phyloP scores from a whole-genome alignment of 164 flowering plant genomes.

The Macadamia integrifolia region DNA sequence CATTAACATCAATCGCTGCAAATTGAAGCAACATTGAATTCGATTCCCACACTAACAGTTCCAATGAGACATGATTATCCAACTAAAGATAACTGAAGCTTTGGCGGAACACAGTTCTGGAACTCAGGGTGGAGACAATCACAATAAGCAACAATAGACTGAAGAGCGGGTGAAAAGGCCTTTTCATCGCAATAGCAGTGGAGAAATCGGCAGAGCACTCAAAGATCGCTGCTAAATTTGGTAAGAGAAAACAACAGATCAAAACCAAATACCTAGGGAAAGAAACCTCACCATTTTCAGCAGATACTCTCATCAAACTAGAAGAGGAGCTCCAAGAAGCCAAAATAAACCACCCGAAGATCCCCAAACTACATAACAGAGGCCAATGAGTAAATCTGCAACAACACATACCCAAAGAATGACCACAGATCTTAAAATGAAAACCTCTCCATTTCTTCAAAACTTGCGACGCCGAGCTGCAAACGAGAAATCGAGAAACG shows the following conservation, averaged over 20 bases:
- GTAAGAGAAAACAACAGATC: slow-evolving; percentile 8
- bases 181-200: slow-evolving; percentile 35
- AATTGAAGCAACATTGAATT: slow-evolving; percentile 59
- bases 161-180: slow-evolving; percentile 45
- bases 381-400: not conserved
- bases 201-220: slow-evolving; percentile 3
- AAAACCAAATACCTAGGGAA: not conserved
- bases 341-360: not conserved
- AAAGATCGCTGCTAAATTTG: slow-evolving; percentile 15
- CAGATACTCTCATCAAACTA: not conserved
- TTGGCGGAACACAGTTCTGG: slow-evolving; percentile 29
- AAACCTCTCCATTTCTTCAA: slow-evolving; percentile 5
- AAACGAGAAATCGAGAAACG: too few relatives aligned
- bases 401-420: not conserved
- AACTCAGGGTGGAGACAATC: slow-evolving; percentile 36
- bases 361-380: not conserved
- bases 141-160: slow-evolving; percentile 36
- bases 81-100: slow-evolving; percentile 10
- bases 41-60: slow-evolving; percentile 16
- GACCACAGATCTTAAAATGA: slow-evolving; percentile 20
- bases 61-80: slow-evolving; percentile 3
- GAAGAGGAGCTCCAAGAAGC: not conserved
- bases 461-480: not conserved
- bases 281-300: slow-evolving; percentile 16
- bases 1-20: slow-evolving; percentile 61